Base-by-base conservation (phyloP, 2,329 filamentous ascomycete species). In the Cytospora mali region DNA sequence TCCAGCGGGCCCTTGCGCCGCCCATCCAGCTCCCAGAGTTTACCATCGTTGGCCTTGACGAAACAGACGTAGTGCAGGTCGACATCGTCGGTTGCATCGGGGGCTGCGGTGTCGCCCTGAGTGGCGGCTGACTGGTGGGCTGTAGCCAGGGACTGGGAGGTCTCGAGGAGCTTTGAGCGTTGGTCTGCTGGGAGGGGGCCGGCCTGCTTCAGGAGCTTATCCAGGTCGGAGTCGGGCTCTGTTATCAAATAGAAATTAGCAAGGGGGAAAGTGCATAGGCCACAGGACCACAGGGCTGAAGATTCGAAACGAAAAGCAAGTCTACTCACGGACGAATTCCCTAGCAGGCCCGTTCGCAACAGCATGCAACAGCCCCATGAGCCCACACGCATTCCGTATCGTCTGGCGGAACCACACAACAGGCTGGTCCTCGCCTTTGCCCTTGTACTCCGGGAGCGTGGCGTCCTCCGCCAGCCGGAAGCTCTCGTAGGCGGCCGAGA, bases 51-150 rank as follows among this genome's bases (percentile, higher is more conserved):
- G 33, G 81, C 81, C 79, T 93, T 95, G 58, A 95, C 90, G 76
- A 98, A 99, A 72, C 92, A 95, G 53, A 98, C 94, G 74, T 96
- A 98, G 79, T 99, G 95, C 69, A 97, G 81, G 72, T 97, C 94
- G n/a, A 97, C 83, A 68, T 89, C 85, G 70, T 91, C 90, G n/a
- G 87, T 84, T 10, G 92, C 92, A 59, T 84, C 78, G 0, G 95
- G 94, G 1, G 93, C 91, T 14, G 81, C 72, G 1, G 93, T 96
- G 73, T 94, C 92, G 21, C 94, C 94, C 64, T 83, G 79, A 9
- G 82, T 82, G 6, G 94, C 95, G 16, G 92, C 93, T 64, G 85
- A 84, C 53, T 86, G 85, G 77, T 98, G 93, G 7, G 92, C 93
- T 6, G 77, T 80, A 60, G 96, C 93, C 55, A 98, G 83, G 13